Evolutionary conservation across 140 eudicot genomes (phyloP), one percentile per base, ranked within the genome.

Genomic region (Erigeron philadelphicus): DNA sequence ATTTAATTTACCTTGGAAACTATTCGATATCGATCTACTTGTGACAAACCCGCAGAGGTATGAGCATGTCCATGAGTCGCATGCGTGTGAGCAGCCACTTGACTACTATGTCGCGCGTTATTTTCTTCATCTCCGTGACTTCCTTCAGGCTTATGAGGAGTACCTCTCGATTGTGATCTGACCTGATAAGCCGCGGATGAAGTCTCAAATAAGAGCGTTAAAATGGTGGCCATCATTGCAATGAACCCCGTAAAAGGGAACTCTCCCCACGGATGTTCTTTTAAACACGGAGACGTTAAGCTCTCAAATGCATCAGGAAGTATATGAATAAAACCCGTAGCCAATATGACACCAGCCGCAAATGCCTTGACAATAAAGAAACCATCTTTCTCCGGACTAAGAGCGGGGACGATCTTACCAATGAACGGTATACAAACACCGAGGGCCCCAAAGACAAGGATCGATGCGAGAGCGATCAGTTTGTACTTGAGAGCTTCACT

Each of bases 21-120:
- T 11, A 86, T 79, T 31, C 84, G 84, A 55, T 64, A 77, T 9
- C 88, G 83, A 61, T 78, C 67, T 9, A 78, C 82, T 17, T 83
- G 78, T 9, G 83, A 52, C 15, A 46, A 47, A 43, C 67, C 60
- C 9, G 74, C 13, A 19, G 75, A 35, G 11, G n/a, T 44, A 31
- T 83, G 93, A 25, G 78, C 61, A 67, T 83, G 88, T 5, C 84
- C 88, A 70, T 86, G 93, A 55, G 78, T 75, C 42, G 87, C 83
- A 69, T 85, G 91, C 5, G 87, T 77, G 12, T 85, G 91, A 15
- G 79, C 79, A 31, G 78, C 81, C 10, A 81, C 83, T 53, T 67
- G 80, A 7, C 81, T 72, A 0, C 25, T 60, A 56, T 59, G 82
- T 7, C 16, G 74, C 4, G 0, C 15, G 56, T 25, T 15, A 9